Base-by-base conservation (phyloP, 192 early-diverging fungal species). In the Rhizoclosmatium sp. region DNA sequence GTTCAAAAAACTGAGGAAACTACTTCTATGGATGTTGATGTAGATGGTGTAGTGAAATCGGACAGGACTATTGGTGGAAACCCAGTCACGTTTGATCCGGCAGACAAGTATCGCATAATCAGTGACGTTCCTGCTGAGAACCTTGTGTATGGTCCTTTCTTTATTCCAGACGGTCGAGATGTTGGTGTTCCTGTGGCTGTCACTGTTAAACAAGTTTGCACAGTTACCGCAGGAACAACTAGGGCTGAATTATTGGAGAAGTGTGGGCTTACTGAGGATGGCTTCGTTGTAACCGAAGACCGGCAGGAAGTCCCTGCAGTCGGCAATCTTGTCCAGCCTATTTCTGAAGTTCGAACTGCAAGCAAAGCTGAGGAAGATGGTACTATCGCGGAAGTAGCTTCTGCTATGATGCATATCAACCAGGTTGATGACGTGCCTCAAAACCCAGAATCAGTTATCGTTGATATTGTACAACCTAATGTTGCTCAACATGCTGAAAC, bases 121-220 rank as follows among this genome's bases (percentile, higher is more conserved):
- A 49, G 54, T 12, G 72, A 75, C 21, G 39, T 75, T 59, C 72
- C 56, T 4, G 59, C 59, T 23, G 72, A 62, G 5, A 23, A 62
- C 45, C n/a, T 75, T 19, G 42, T 75, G 19, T 75, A 75, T 44
- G 72, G 72, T 4, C 72, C 72, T 4, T 75, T 62, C 31, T 75
- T 75, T 48, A 75, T 75, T 16, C 59, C 72, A 4, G 40, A 49
- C 44, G 69, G 48, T 42, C 9, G 10, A 12, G 51, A 54, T 1
- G 62, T 65, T 5, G 41, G 62, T 5, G 21, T 65, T 5, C 62
- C 62, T 16, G 62, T 23, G 5, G 41, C 62, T 16, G 21, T 65
- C 10, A 65, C 62, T 58, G 56, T 21, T 58, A 58, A 14, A 14
- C 14, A 21, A 58, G 14, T 21, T 21, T 58, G 14, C 56, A 1